These are phyloP conservation scores for Beauveria brongniartii DNA, from an alignment of 2,329 filamentous ascomycete genomes.

Conservation along the genomic window DNA sequence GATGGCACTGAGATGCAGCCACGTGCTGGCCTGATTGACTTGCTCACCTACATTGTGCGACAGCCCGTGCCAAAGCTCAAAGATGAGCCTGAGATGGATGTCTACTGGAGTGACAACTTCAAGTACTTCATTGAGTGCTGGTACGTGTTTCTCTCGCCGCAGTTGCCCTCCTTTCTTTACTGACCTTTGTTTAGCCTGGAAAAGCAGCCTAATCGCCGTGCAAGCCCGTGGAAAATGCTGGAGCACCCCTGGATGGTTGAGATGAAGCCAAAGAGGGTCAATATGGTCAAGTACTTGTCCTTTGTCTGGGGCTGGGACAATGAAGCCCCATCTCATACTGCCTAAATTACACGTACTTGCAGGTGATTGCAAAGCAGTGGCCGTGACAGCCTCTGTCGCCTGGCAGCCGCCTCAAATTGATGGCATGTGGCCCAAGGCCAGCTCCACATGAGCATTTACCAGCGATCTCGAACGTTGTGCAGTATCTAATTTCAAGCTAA, in stretches of 20 bases:
- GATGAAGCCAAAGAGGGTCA: conserved; percentile 92
- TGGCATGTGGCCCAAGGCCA: neutral
- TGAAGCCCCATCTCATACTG: conserved; percentile 4
- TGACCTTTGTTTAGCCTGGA: conserved; percentile 59
- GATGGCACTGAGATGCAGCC: conserved; percentile 95
- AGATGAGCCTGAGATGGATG: conserved; percentile 81
- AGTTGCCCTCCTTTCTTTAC: conserved; percentile 3
- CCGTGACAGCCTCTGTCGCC: neutral
- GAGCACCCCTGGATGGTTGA: conserved; percentile 99
- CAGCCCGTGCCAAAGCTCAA: conserved; percentile 93
- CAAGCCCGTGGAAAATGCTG: conserved; percentile 96
- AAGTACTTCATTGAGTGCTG: conserved; percentile 99
- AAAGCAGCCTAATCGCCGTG: conserved; percentile 79
- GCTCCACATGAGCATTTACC: neutral
- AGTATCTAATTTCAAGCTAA: neutral
- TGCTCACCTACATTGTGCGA: conserved; percentile 93
- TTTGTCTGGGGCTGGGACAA: conserved; percentile 98
- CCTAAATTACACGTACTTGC: neutral
- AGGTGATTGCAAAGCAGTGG: neutral
- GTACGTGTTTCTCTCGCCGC: conserved; percentile 47
- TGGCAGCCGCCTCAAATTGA: neutral
- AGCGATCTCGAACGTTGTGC: neutral
- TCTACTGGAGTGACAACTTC: conserved; percentile 94
- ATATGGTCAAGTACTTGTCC: conserved; percentile 89
- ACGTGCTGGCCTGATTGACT: conserved; percentile 82